These are phyloP conservation scores for Eutrema yunnanense DNA, from an alignment of 345 rosid species.

Conservation along the genomic window DNA sequence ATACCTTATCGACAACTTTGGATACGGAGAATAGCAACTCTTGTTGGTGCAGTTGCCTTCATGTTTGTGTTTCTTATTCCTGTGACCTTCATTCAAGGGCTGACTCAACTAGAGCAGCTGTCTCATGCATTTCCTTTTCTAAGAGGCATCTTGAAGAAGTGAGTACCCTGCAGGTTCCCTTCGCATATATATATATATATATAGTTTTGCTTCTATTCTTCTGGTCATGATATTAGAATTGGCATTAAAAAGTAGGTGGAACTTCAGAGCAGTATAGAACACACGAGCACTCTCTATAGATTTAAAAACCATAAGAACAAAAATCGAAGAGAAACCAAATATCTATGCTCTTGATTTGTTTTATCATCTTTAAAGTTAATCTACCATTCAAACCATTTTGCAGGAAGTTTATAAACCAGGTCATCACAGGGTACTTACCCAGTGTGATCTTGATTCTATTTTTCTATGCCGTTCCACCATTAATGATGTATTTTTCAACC, in stretches of 20 bases:
- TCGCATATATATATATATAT: neutral
- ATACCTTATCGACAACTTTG: constrained; percentile 82
- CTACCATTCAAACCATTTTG: constrained; percentile 14
- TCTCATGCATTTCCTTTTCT: constrained; percentile 62
- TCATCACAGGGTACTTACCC: constrained; percentile 90
- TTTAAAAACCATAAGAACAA: neutral
- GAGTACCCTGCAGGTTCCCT: constrained; percentile 27
- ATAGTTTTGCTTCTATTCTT: neutral
- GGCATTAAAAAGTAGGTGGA: neutral
- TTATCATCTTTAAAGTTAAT: neutral
- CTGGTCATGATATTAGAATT: constrained; percentile 8
- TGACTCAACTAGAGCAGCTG: constrained; percentile 65
- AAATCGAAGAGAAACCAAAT: neutral
- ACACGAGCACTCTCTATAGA: neutral
- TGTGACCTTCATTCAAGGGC: constrained; percentile 79
- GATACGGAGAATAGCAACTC: constrained; percentile 64
- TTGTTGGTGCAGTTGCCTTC: constrained; percentile 58
- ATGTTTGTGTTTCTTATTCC: constrained; percentile 76
- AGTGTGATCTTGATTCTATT: constrained; percentile 75
- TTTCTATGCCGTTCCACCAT: constrained; percentile 75
- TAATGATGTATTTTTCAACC: constrained; percentile 81
- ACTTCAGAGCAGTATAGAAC: neutral
- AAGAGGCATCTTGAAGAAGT: constrained; percentile 54
- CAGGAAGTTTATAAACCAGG: constrained; percentile 52
- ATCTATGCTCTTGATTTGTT: neutral